These are phyloP conservation scores for Stipa capillata DNA, from an alignment of 176 grass and related monocot species.

Conservation along the genomic window DNA sequence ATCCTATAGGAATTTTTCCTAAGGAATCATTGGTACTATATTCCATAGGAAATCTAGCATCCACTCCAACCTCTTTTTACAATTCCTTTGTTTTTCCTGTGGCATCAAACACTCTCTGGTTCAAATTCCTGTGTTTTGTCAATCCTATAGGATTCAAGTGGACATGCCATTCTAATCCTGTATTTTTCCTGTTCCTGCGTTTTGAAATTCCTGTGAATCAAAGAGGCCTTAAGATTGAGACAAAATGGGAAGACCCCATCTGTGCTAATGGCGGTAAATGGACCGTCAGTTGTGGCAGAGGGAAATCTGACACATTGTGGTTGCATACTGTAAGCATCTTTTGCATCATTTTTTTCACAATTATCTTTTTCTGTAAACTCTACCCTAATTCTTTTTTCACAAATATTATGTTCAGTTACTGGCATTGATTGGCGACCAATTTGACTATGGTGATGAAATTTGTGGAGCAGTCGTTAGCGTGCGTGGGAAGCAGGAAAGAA, in stretches of 20 bases:
- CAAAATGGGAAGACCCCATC: constrained; percentile 97
- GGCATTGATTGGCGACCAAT: constrained; percentile 95
- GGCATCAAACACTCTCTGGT: no score
- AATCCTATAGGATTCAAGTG: no score
- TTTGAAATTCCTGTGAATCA: no score
- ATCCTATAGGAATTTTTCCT: no score
- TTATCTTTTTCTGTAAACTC: background rate
- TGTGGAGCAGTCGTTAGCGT: constrained; percentile 85
- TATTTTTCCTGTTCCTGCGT: no score
- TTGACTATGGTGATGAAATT: constrained; percentile 92
- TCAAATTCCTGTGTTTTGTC: no score
- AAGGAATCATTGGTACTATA: no score
- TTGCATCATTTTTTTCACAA: background rate
- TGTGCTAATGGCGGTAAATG: constrained; percentile 96
- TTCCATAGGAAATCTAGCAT: no score
- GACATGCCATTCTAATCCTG: no score
- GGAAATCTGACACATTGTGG: constrained; percentile 84
- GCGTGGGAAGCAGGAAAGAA: constrained; percentile 74
- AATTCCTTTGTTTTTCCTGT: no score
- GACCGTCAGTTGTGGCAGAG: constrained; percentile 77
- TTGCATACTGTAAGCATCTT: constrained; percentile 73
- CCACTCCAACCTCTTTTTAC: no score
- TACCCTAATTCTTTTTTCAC: background rate
- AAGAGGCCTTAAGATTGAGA: no score
- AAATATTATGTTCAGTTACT: constrained; percentile 43